phyloP scores from a whole-genome alignment of 1,139 yeast species.

The Hemisphaericaspora subhashii region DNA sequence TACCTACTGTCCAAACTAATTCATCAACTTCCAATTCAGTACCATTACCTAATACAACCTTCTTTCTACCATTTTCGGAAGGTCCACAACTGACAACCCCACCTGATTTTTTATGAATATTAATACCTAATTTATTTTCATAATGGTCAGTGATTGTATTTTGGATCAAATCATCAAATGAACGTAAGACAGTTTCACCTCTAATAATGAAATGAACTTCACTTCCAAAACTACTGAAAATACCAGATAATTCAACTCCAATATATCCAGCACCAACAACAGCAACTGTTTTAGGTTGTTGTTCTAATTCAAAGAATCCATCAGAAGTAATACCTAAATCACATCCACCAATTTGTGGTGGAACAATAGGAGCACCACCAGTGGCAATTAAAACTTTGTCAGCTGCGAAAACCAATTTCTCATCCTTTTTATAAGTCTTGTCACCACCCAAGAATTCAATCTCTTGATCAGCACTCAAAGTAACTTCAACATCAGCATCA shows the following conservation, averaged over 20 bases:
- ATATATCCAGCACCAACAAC: slow-evolving; percentile 98
- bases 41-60: slow-evolving; percentile 58
- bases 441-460: slow-evolving; percentile 32
- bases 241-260: slow-evolving; percentile 93
- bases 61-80: slow-evolving; percentile 58
- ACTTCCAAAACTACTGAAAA: slow-evolving; percentile 84
- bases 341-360: slow-evolving; percentile 71
- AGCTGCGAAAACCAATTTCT: slow-evolving; percentile 66
- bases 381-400: slow-evolving; percentile 87
- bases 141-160: slow-evolving; percentile 77
- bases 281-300: slow-evolving; percentile 89
- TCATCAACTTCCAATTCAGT: slow-evolving; percentile 68
- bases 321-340: slow-evolving; percentile 87
- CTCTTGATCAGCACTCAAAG: slow-evolving; percentile 45
- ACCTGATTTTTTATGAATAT: slow-evolving; percentile 67
- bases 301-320: slow-evolving; percentile 78
- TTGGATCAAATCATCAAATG: slow-evolving; percentile 82
- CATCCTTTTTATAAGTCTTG: slow-evolving; percentile 39
- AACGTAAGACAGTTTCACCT: slow-evolving; percentile 85
- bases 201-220: slow-evolving; percentile 87
- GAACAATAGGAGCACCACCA: slow-evolving; percentile 83
- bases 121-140: slow-evolving; percentile 70
- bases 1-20: slow-evolving; percentile 91
- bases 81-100: slow-evolving; percentile 63
- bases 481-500: slow-evolving; percentile 78